phyloP scores from a whole-genome alignment of 345 rosid genomes.

The Salix brachista region DNA sequence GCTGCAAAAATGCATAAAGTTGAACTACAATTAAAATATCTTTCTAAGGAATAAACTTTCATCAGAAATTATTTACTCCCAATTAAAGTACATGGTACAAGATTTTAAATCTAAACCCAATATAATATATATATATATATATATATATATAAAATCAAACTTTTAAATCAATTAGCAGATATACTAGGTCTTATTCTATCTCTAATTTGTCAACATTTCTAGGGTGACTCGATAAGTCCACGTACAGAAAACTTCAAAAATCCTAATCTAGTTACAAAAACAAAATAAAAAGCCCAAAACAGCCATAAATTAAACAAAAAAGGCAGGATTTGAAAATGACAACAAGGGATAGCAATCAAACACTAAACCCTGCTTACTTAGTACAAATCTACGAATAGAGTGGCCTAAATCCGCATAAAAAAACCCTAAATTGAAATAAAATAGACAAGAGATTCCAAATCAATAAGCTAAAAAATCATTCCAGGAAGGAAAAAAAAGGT shows the following conservation, averaged over 20 bases:
- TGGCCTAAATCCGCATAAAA: background rate
- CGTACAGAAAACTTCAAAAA: background rate
- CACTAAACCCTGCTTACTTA: background rate
- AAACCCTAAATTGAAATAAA: slow-evolving; percentile 1
- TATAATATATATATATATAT: no score
- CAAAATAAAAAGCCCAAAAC: background rate
- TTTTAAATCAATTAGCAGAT: background rate
- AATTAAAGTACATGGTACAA: background rate
- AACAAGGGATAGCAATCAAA: background rate
- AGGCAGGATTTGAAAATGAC: background rate
- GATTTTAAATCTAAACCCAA: background rate
- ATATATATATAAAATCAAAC: background rate
- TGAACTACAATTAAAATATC: background rate
- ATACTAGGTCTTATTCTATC: background rate
- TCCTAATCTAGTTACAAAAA: background rate
- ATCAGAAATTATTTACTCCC: background rate
- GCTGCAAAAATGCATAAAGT: background rate
- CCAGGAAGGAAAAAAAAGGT: background rate
- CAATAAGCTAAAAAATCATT: background rate
- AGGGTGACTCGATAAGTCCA: background rate
- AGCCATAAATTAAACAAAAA: background rate
- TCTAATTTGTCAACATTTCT: background rate
- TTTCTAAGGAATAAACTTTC: background rate
- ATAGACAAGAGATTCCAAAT: background rate
- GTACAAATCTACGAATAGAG: background rate